Conservation (phyloP, 805 yeast genomes). For the Sugiyamaella floridensis region DNA sequence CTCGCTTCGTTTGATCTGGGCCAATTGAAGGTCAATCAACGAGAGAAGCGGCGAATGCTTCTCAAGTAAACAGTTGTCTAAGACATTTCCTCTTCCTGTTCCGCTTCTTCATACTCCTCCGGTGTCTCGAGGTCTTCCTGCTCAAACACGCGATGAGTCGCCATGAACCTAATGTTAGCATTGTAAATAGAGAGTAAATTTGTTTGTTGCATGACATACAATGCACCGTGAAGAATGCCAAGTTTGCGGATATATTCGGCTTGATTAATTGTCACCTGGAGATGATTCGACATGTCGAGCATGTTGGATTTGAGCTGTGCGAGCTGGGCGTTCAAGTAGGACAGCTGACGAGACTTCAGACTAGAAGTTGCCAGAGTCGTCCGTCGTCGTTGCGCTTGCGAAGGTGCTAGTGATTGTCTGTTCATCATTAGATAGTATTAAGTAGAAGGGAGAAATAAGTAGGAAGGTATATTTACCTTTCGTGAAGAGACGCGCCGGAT, state of each 20-base stretch:
- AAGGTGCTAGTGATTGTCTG: conserved; percentile 11
- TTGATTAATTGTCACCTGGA: conserved; percentile 46
- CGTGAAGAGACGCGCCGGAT: not conserved
- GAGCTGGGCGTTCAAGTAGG: conserved; percentile 46
- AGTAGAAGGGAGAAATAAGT: not conserved
- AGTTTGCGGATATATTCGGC: conserved; percentile 45
- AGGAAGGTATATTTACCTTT: not conserved
- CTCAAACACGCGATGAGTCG: conserved; percentile 29
- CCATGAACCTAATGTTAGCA: conserved; percentile 25
- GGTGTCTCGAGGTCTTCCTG: conserved; percentile 22
- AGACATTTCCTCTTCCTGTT: conserved; percentile 3
- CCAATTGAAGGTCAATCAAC: conserved; percentile 6
- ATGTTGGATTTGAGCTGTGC: conserved; percentile 52
- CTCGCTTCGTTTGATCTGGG: conserved; percentile 14
- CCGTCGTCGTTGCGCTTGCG: conserved; percentile 4
- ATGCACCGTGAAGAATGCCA: conserved; percentile 51
- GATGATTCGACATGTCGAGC: conserved; percentile 44
- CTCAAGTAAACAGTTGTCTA: not conserved
- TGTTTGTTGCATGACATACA: conserved; percentile 28
- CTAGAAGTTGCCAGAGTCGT: conserved; percentile 8
- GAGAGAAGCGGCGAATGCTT: conserved; percentile 6
- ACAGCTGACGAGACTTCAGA: conserved; percentile 36
- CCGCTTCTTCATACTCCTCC: conserved; percentile 11
- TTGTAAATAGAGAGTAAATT: not conserved
- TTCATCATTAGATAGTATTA: conserved; percentile 4